Evolutionary conservation across 352 stramenopile genomes (phyloP), one percentile per base, ranked within the genome.

Genomic region (Pythium aristosporum): DNA sequence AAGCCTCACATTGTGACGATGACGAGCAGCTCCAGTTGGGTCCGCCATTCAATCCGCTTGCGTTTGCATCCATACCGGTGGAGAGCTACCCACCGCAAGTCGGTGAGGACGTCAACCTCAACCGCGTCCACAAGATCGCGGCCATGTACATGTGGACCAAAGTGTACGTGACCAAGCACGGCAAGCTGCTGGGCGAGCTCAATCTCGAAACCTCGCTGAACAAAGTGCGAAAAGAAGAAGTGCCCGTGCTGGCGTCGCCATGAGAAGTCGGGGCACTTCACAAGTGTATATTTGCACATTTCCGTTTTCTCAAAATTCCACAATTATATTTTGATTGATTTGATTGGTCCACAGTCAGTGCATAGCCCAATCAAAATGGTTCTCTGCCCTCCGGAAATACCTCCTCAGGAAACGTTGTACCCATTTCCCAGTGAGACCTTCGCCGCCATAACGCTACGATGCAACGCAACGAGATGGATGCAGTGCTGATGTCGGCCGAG

Each of bases 71-170:
- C 7, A 74, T 91, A 34, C 82, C 85, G 11, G 77, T 94, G 32
- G 83, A 92, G 57, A 89, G 74, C 48, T 94, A 90, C 58, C 85
- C 82, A 28, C 82, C 83, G 7, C 85, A 91, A 72, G 82, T 91
- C 0, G 82, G 79, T 5, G 79, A 91, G 53, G 65, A 77, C 44
- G 82, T 92, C 12, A 88, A 90, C 41, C 65, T 94, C 20, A 85
- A 76, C 49, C 77, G 75, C 15, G 77, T 94, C 16, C 84, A 92
- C 72, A 87, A 89, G 32, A 70, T 90, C 44, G 81, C 85, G 8
- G 77, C 81, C n/a, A 89, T 92, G 62, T 87, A 80, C 41, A 88
- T 91, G 65, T 92, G 83, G 85, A 91, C 83, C 13, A 82, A 94
- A 49, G 81, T 94, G 15, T 92, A 91, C 60, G 85, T 92, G 25